Percentiles rank a stretch among this genome's conserved stretches.
phyloP scores from a whole-genome alignment of 2,329 filamentous ascomycete genomes.

The Exophiala calicioides region DNA sequence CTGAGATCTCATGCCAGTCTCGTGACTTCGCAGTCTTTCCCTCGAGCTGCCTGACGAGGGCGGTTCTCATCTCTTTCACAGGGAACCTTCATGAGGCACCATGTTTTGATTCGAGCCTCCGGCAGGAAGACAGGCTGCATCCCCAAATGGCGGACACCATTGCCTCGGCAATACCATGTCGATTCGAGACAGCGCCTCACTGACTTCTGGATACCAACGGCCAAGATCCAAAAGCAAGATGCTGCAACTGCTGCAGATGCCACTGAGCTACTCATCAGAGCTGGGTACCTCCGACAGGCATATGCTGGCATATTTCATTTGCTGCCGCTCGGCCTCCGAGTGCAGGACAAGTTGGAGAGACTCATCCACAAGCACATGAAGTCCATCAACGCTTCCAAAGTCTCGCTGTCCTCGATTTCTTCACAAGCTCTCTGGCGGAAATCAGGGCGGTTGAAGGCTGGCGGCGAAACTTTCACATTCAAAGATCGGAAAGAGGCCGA shows the following conservation, averaged over 20 bases:
- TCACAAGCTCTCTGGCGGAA: conserved; percentile 79
- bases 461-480: conserved; percentile 73
- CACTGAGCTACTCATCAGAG: conserved; percentile 45
- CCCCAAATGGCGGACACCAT: neutral
- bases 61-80: neutral
- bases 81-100: conserved; percentile 5
- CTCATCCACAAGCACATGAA: conserved; percentile 90
- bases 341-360: conserved; percentile 83
- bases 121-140: neutral
- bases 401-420: conserved; percentile 81
- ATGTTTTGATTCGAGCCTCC: conserved; percentile 1
- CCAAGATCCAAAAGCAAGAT: conserved; percentile 27
- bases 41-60: no score
- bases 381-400: conserved; percentile 70
- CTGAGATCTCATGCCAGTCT: no score
- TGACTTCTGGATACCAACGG: conserved; percentile 29
- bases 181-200: conserved; percentile 22
- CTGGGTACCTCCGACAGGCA: conserved; percentile 75
- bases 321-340: conserved; percentile 79
- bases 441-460: conserved; percentile 75
- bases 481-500: conserved; percentile 73
- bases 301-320: conserved; percentile 92
- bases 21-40: no score
- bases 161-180: conserved; percentile 12
- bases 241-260: conserved; percentile 23